Evolutionary conservation across 345 rosid genomes (phyloP).

Genomic region (Syzygium grande): DNA sequence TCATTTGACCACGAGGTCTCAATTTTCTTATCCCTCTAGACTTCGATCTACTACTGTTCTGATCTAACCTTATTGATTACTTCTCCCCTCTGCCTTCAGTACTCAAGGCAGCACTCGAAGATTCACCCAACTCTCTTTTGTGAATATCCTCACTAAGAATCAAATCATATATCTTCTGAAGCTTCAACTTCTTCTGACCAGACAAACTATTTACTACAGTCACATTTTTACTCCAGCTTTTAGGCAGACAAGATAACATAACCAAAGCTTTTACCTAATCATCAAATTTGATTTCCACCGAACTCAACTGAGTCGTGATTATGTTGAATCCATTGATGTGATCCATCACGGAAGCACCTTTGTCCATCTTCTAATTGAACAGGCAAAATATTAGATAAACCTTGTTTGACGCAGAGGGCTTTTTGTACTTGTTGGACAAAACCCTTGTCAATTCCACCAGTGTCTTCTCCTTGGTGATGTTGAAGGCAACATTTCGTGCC

Average conservation of each 20-base stretch:
- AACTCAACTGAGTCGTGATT: not conserved
- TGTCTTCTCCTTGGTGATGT: not conserved
- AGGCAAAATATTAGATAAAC: no score
- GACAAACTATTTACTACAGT: not conserved
- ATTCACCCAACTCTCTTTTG: not conserved
- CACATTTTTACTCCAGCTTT: not conserved
- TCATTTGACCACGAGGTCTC: not conserved
- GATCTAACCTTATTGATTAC: not conserved
- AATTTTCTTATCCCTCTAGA: not conserved
- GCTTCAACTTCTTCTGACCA: not conserved
- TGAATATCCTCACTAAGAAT: not conserved
- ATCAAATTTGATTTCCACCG: not conserved
- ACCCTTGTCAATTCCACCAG: fast-evolving
- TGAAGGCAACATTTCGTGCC: not conserved
- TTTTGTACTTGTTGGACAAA: not conserved
- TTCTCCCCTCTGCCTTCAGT: not conserved
- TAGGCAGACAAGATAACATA: not conserved
- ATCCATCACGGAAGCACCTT: not conserved
- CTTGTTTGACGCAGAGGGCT: not conserved
- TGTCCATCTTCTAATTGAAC: not conserved
- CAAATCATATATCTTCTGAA: not conserved
- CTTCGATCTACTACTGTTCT: not conserved
- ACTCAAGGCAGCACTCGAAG: not conserved
- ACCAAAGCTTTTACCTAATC: not conserved
- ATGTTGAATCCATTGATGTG: not conserved